Percentiles rank a stretch among this genome's conserved stretches.
These are phyloP conservation scores for Neurospora sp. DNA, from an alignment of 495 filamentous ascomycete genomes.

Conservation along the genomic window DNA sequence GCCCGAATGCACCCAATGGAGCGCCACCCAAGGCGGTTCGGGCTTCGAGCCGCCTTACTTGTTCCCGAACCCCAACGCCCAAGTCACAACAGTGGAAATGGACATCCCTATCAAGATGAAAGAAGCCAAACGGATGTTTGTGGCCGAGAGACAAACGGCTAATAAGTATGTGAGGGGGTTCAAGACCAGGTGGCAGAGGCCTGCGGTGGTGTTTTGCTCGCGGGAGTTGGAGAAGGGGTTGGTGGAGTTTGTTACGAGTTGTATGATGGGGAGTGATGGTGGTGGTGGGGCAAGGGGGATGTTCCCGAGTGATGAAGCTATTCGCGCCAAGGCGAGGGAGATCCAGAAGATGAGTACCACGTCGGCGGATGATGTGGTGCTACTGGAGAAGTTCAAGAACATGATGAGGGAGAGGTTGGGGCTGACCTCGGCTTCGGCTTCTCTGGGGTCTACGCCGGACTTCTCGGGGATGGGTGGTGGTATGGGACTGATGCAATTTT, in stretches of 20 bases:
- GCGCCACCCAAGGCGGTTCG: slow-evolving; percentile 29
- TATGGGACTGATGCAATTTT: not conserved
- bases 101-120: slow-evolving; percentile 18
- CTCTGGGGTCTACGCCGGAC: not conserved
- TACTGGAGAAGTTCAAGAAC: slow-evolving; percentile 40
- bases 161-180: slow-evolving; percentile 29
- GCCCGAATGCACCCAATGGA: slow-evolving; percentile 26
- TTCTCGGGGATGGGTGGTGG: not conserved
- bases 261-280: not conserved
- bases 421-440: not conserved
- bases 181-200: slow-evolving; percentile 24
- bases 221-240: slow-evolving; percentile 41
- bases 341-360: slow-evolving; percentile 32
- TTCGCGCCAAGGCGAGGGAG: slow-evolving; percentile 31
- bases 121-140: slow-evolving; percentile 26
- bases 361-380: slow-evolving; percentile 36
- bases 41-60: slow-evolving; percentile 40
- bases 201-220: slow-evolving; percentile 41
- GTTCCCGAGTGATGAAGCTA: slow-evolving; percentile 32
- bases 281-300: slow-evolving; percentile 2
- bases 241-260: slow-evolving; percentile 25
- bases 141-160: slow-evolving; percentile 26
- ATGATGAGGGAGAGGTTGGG: slow-evolving; percentile 18
- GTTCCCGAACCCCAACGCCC: slow-evolving; percentile 22
- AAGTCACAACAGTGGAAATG: not conserved